phyloP scores from a whole-genome alignment of 768 basidiomycete genomes.

The Ephemerocybe angulata region DNA sequence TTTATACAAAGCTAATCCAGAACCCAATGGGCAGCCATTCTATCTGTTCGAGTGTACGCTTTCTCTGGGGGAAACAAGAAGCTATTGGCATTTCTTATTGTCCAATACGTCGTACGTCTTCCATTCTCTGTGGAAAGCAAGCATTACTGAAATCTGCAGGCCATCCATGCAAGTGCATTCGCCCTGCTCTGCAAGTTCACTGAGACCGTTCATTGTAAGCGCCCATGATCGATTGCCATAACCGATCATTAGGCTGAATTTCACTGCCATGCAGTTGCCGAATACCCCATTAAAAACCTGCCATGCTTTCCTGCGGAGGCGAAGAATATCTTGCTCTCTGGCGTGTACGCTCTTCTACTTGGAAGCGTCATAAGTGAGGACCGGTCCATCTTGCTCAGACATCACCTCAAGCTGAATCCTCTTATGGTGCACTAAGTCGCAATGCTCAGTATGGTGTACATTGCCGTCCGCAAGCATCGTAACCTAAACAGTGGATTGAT shows the following conservation, averaged over 20 bases:
- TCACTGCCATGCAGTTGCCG: not conserved
- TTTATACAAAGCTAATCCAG: not conserved
- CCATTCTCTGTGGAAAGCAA: not conserved
- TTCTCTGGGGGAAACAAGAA: not conserved
- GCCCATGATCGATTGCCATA: too few relatives aligned
- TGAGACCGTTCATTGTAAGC: not conserved
- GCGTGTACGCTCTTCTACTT: not conserved
- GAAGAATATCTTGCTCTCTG: not conserved
- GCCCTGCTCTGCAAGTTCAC: not conserved
- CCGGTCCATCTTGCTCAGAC: not conserved
- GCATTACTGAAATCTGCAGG: not conserved
- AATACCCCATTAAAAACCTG: not conserved
- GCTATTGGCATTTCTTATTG: not conserved
- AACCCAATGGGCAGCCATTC: not conserved
- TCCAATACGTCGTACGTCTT: not conserved
- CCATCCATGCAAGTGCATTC: not conserved
- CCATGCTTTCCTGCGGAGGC: not conserved
- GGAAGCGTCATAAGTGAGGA: not conserved
- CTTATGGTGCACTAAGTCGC: not conserved
- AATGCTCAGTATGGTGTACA: slow-evolving; percentile 4
- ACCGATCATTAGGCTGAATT: not conserved
- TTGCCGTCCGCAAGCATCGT: slow-evolving; percentile 3
- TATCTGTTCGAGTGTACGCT: not conserved
- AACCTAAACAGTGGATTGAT: not conserved
- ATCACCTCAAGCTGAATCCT: not conserved